Conservation (phyloP, 257 asterid genomes). For the Scutellaria barbata region DNA sequence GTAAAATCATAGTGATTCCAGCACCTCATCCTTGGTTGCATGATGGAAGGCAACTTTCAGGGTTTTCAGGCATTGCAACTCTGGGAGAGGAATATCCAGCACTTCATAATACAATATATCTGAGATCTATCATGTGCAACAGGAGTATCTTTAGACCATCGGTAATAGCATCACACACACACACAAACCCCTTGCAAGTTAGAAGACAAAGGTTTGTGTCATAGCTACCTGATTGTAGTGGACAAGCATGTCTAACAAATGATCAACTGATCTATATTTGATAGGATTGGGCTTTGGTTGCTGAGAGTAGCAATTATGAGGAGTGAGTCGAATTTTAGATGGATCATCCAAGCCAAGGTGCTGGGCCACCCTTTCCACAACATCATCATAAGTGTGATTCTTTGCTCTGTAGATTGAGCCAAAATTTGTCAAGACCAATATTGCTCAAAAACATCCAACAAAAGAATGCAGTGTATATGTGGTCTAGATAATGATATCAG, state of each 20-base stretch:
- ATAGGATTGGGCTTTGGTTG: slow-evolving; percentile 94
- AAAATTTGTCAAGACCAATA: slow-evolving; percentile 34
- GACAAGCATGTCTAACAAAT: slow-evolving; percentile 90
- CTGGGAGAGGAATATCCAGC: slow-evolving; percentile 97
- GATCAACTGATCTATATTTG: slow-evolving; percentile 87
- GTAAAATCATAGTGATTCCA: slow-evolving; percentile 25
- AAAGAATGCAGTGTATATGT: slow-evolving; percentile 9
- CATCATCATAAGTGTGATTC: slow-evolving; percentile 92
- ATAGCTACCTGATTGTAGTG: slow-evolving; percentile 92
- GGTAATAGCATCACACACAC: slow-evolving; percentile 13
- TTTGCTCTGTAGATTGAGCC: slow-evolving; percentile 65
- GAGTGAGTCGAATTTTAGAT: slow-evolving; percentile 91
- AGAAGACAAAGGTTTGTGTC: background rate
- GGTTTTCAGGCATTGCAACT: slow-evolving; percentile 89
- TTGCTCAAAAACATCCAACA: background rate
- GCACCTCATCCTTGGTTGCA: slow-evolving; percentile 92
- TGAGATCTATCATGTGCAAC: slow-evolving; percentile 60
- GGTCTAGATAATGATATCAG: slow-evolving; percentile 27
- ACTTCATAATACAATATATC: slow-evolving; percentile 92
- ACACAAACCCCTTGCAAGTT: background rate
- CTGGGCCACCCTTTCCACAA: slow-evolving; percentile 87
- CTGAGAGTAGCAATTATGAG: slow-evolving; percentile 97
- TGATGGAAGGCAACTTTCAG: slow-evolving; percentile 95
- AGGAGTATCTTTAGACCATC: slow-evolving; percentile 21
- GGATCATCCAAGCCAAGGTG: slow-evolving; percentile 84